Percentiles rank a stretch among this genome's conserved stretches.
phyloP scores from a whole-genome alignment of 2,329 filamentous ascomycete species.

The Didymella pomorum region DNA sequence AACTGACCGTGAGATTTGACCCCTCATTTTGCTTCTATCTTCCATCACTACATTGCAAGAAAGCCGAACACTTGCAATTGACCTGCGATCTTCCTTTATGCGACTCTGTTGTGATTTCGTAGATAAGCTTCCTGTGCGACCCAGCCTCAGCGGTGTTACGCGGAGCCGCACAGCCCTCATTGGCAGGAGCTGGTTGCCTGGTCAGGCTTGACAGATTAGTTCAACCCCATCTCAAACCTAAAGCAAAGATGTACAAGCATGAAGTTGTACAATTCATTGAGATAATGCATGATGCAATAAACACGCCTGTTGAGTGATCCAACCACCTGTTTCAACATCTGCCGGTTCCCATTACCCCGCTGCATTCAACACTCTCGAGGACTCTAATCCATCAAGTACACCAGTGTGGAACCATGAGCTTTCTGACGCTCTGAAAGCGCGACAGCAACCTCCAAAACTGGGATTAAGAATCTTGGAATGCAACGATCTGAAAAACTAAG shows the following conservation, averaged over 20 bases:
- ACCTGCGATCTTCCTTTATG: no score
- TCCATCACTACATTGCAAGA: no score
- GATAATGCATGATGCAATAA: background rate
- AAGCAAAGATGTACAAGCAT: constrained; percentile 7
- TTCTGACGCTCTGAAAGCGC: no score
- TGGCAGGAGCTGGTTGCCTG: constrained; percentile 3
- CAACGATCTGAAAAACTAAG: no score
- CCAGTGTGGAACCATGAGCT: no score
- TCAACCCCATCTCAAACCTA: constrained; percentile 9
- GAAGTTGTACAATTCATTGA: background rate
- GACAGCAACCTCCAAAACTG: no score
- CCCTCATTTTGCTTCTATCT: background rate
- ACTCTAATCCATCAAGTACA: no score
- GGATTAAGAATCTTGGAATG: no score
- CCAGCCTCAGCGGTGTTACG: constrained; percentile 11
- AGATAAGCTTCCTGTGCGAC: constrained; percentile 2
- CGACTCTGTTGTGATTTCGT: background rate
- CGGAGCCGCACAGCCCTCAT: constrained; percentile 12
- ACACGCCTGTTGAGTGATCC: background rate
- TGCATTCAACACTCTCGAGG: background rate
- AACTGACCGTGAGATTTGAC: background rate
- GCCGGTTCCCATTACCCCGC: background rate
- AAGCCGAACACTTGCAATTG: no score
- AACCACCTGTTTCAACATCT: background rate
- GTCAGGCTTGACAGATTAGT: background rate